Evolutionary conservation across 495 filamentous ascomycete genomes (phyloP).

Genomic region (Podospora pseudoanserina): DNA sequence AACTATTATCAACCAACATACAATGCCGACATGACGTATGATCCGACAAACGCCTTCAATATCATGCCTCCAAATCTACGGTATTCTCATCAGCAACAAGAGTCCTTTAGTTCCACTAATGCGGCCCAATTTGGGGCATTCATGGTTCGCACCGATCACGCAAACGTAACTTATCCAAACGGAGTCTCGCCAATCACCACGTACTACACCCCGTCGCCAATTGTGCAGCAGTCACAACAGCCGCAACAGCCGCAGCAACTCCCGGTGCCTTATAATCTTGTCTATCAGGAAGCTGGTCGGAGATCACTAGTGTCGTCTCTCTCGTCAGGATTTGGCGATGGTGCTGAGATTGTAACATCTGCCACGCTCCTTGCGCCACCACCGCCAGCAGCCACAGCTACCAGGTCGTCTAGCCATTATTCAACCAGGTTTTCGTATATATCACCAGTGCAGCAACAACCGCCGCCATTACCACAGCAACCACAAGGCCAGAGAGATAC

Average conservation of each 20-base stretch:
- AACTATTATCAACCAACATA: conserved; percentile 2
- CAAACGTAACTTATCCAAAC: conserved; percentile 29
- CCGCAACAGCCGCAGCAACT: neutral
- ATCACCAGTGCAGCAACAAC: conserved; percentile 19
- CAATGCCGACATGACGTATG: conserved; percentile 4
- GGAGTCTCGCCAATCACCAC: conserved; percentile 22
- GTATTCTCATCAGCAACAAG: conserved; percentile 21
- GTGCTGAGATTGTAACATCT: conserved; percentile 40
- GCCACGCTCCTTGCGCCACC: conserved; percentile 11
- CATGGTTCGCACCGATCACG: conserved; percentile 14
- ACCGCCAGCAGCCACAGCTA: conserved; percentile 17
- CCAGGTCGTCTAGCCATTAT: conserved; percentile 15
- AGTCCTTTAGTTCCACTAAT: conserved; percentile 34
- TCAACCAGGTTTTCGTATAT: conserved; percentile 40
- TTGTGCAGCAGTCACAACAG: conserved; percentile 29
- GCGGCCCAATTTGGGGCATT: conserved; percentile 31
- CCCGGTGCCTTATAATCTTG: conserved; percentile 33
- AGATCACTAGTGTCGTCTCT: conserved; percentile 48
- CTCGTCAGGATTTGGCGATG: conserved; percentile 54
- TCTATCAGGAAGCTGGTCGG: conserved; percentile 32
- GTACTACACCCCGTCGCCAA: conserved; percentile 39
- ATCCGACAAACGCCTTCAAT: conserved; percentile 8
- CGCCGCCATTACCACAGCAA: neutral
- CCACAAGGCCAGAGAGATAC: conserved; percentile 35
- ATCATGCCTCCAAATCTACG: neutral